These are phyloP conservation scores for Cladophialophora immunda DNA, from an alignment of 2,329 filamentous ascomycete genomes.

Conservation along the genomic window DNA sequence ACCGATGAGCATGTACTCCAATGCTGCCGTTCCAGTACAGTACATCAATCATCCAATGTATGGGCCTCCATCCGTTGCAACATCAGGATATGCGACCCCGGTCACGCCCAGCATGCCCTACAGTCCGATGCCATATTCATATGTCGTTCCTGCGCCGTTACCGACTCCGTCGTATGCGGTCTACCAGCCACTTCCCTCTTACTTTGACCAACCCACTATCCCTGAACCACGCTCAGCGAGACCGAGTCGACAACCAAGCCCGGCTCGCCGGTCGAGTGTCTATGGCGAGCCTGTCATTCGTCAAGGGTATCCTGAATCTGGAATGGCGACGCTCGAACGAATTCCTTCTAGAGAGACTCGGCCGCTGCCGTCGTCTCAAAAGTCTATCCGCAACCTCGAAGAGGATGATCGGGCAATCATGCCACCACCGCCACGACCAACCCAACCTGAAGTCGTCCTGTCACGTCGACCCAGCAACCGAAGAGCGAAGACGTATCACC, in stretches of 20 bases:
- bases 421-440: constrained; percentile 37
- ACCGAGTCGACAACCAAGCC: constrained; percentile 31
- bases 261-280: constrained; percentile 18
- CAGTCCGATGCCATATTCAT: constrained; percentile 25
- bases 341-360: constrained; percentile 26
- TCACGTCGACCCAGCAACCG: constrained; percentile 31
- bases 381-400: constrained; percentile 32
- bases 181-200: constrained; percentile 24
- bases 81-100: constrained; percentile 26
- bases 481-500: constrained; percentile 36
- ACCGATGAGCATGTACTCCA: constrained; percentile 29
- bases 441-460: constrained; percentile 23
- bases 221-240: constrained; percentile 29
- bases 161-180: constrained; percentile 21
- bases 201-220: constrained; percentile 20
- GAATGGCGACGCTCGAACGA: constrained; percentile 18
- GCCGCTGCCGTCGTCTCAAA: constrained; percentile 28
- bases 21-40: constrained; percentile 14
- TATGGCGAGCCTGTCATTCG: constrained; percentile 36
- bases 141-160: constrained; percentile 18
- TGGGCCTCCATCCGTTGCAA: constrained; percentile 19
- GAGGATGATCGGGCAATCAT: constrained; percentile 34
- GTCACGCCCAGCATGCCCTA: constrained; percentile 30
- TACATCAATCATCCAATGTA: constrained; percentile 29
- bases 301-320: constrained; percentile 22